These are phyloP conservation scores for Pseudopithomyces chartarum DNA, from an alignment of 2,329 filamentous ascomycete species.

Conservation along the genomic window DNA sequence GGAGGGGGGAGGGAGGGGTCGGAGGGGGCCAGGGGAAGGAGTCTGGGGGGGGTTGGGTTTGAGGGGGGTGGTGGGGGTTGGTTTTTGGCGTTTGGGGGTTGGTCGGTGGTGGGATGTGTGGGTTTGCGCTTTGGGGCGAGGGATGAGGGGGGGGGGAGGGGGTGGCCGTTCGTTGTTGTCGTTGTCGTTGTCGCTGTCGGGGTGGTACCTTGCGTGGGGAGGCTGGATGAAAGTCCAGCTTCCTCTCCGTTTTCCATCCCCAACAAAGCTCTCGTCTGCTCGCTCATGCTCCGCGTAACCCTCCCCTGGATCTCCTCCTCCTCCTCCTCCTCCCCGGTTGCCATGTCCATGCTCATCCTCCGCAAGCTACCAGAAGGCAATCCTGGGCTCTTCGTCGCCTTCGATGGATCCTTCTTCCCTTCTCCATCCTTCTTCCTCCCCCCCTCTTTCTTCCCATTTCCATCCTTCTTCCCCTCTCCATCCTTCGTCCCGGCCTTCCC, in stretches of 20 bases:
- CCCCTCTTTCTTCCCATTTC: slow-evolving; percentile 10
- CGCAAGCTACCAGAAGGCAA: not conserved
- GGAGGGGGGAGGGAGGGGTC: not conserved
- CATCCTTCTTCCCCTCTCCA: not conserved
- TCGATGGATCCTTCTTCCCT: no score
- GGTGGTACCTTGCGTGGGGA: no score
- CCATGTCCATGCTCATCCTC: not conserved
- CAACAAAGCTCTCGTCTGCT: not conserved
- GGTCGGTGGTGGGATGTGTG: no score
- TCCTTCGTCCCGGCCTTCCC: not conserved
- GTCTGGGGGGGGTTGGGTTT: not conserved
- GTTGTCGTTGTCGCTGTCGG: no score
- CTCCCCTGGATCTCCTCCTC: not conserved
- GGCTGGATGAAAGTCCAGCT: no score
- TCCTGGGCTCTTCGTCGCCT: not conserved
- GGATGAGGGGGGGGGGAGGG: no score
- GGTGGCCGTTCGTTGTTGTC: no score
- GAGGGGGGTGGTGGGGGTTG: no score
- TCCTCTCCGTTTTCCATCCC: no score
- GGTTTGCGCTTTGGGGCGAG: no score
- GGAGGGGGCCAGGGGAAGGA: not conserved
- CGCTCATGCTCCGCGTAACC: not conserved
- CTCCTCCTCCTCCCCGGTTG: not conserved
- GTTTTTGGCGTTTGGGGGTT: no score
- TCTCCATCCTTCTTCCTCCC: not conserved